Percentiles rank a stretch among this genome's conserved stretches.
These are phyloP conservation scores for Boehmeria nivea DNA, from an alignment of 306 rosid species.

Conservation along the genomic window DNA sequence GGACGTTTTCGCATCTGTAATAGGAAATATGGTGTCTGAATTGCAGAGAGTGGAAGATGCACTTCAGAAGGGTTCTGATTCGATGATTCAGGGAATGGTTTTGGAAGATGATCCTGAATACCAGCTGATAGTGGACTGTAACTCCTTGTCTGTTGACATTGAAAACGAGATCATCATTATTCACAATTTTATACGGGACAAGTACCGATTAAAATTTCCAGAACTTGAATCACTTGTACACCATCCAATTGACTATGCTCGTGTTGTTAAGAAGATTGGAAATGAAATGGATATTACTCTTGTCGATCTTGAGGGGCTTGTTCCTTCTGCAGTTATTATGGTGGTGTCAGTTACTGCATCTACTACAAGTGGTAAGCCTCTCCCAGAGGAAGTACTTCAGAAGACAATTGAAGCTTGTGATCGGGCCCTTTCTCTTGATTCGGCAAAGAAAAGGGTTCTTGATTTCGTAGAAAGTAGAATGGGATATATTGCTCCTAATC, in stretches of 20 bases:
- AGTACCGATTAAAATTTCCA: conserved; percentile 84
- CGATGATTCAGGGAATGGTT: conserved; percentile 47
- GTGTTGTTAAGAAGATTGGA: conserved; percentile 94
- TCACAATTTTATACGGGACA: conserved; percentile 92
- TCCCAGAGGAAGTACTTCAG: conserved; percentile 71
- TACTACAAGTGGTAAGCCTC: conserved; percentile 97
- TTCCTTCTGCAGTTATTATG: conserved; percentile 91
- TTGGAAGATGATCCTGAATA: conserved; percentile 95
- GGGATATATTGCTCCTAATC: conserved; percentile 96
- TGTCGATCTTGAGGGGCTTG: conserved; percentile 90
- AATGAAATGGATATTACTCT: conserved; percentile 90
- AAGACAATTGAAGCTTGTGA: conserved; percentile 87
- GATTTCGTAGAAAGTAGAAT: conserved; percentile 95
- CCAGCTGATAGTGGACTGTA: conserved; percentile 90
- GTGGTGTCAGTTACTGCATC: conserved; percentile 98
- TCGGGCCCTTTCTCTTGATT: conserved; percentile 86
- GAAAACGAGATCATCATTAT: conserved; percentile 88
- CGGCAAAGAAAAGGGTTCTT: conserved; percentile 84
- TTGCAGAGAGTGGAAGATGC: conserved; percentile 92
- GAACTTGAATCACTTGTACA: conserved; percentile 94
- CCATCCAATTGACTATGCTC: conserved; percentile 94
- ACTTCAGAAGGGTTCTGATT: conserved; percentile 55
- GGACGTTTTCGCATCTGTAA: conserved; percentile 18
- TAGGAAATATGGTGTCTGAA: conserved; percentile 18
- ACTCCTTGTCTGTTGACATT: conserved; percentile 82